Percentiles rank a stretch among this genome's conserved stretches.
These are phyloP conservation scores for Moniliella sp. DNA, from an alignment of 1,284 basidiomycete species.

Conservation along the genomic window DNA sequence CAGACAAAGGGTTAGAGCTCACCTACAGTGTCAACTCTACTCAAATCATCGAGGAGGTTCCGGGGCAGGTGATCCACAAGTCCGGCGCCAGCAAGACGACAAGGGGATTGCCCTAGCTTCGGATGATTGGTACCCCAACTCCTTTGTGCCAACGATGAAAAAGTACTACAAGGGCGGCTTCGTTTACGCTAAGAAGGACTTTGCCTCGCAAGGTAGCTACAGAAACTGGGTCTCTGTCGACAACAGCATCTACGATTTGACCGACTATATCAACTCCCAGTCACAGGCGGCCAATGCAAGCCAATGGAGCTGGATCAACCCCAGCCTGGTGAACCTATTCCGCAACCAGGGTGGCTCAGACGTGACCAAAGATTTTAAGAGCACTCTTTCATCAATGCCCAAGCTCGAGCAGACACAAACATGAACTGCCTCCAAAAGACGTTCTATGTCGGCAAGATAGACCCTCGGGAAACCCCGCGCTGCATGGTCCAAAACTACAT, in stretches of 20 bases:
- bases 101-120: conserved; percentile 41
- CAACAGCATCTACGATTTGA: conserved; percentile 57
- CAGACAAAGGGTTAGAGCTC: conserved; percentile 9
- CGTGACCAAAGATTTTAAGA: conserved; percentile 48
- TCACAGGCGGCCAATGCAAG: conserved; percentile 22
- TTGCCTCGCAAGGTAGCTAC: conserved; percentile 36
- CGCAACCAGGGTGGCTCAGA: conserved; percentile 62
- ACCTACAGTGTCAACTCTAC: conserved; percentile 46
- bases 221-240: conserved; percentile 65
- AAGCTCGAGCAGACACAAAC: conserved; percentile 7
- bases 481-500: conserved; percentile 75
- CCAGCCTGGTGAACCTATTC: conserved; percentile 50
- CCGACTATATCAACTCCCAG: conserved; percentile 66
- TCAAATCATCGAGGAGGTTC: conserved; percentile 34
- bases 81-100: conserved; percentile 45
- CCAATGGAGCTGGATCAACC: conserved; percentile 44
- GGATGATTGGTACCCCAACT: conserved; percentile 56
- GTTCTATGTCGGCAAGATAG: conserved; percentile 57
- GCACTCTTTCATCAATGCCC: conserved; percentile 37
- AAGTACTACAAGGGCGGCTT: conserved; percentile 56
- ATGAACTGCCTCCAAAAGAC: conserved; percentile 52
- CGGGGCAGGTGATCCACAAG: conserved; percentile 48
- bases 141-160: conserved; percentile 54
- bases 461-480: conserved; percentile 60
- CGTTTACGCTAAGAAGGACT: conserved; percentile 44